Percentiles rank a stretch among this genome's conserved stretches.
These are phyloP conservation scores for Ganoderma leucocontextum DNA, from an alignment of 1,284 basidiomycete species.

Conservation along the genomic window DNA sequence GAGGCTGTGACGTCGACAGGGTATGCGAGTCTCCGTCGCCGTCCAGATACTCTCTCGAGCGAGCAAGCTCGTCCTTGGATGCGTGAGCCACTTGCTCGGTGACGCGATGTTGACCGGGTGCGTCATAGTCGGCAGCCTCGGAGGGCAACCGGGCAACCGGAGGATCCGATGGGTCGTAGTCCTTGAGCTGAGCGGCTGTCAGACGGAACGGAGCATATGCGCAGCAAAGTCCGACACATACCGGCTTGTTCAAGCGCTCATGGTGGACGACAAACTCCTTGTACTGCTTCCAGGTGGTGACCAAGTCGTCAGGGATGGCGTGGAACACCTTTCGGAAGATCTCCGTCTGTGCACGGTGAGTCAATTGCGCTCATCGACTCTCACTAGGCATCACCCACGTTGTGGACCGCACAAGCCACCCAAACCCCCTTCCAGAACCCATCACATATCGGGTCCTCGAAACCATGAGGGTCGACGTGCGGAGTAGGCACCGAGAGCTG, in stretches of 20 bases:
- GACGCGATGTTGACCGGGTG: conserved; percentile 36
- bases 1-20: conserved; percentile 24
- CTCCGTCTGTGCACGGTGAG: conserved; percentile 70
- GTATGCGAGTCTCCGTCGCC: conserved; percentile 27
- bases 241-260: conserved; percentile 77
- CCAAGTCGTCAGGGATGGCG: conserved; percentile 88
- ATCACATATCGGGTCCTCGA: conserved; percentile 89
- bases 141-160: conserved; percentile 65
- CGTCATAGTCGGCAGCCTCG: conserved; percentile 59
- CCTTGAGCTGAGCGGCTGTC: conserved; percentile 50
- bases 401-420: conserved; percentile 85
- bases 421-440: conserved; percentile 90
- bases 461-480: conserved; percentile 76
- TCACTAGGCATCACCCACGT: conserved; percentile 59
- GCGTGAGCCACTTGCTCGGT: conserved; percentile 29
- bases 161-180: conserved; percentile 52
- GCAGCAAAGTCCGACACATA: conserved; percentile 44
- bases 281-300: conserved; percentile 95
- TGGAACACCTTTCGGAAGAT: conserved; percentile 95
- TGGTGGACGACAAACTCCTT: conserved; percentile 84
- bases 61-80: conserved; percentile 33
- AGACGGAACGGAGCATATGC: conserved; percentile 4
- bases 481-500: conserved; percentile 74
- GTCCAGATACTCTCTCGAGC: conserved; percentile 33
- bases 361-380: conserved; percentile 23